These are phyloP conservation scores for Remersonia thermophila DNA, from an alignment of 2,329 filamentous ascomycete genomes.

Conservation along the genomic window DNA sequence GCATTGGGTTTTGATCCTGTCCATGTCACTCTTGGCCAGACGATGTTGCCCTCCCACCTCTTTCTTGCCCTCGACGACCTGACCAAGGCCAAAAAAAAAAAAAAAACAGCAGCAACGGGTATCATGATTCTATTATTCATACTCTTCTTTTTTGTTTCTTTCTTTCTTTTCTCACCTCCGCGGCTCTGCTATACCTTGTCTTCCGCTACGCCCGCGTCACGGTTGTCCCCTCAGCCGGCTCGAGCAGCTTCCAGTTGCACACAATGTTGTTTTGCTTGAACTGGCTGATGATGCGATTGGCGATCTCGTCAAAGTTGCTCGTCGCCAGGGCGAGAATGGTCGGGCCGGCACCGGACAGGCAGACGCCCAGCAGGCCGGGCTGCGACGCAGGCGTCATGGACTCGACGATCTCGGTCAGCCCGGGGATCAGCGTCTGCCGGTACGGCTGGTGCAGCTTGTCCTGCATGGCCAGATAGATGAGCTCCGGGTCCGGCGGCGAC, in stretches of 20 bases:
- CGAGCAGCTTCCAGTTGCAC: conserved; percentile 77
- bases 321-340: conserved; percentile 91
- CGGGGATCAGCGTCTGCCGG: conserved; percentile 80
- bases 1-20: no score
- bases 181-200: no score
- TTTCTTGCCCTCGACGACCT: background rate
- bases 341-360: conserved; percentile 85
- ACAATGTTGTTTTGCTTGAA: conserved; percentile 63
- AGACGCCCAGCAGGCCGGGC: conserved; percentile 82
- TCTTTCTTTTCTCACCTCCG: background rate
- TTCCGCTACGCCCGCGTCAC: conserved; percentile 7
- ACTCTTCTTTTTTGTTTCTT: no score
- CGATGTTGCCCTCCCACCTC: no score
- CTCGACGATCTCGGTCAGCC: conserved; percentile 78
- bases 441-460: conserved; percentile 98
- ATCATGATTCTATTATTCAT: conserved; percentile 12
- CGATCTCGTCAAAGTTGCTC: conserved; percentile 77
- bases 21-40: no score
- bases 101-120: conserved; percentile 4
- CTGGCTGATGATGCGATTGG: conserved; percentile 59
- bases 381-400: conserved; percentile 82
- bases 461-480: conserved; percentile 97
- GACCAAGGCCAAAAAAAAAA: background rate
- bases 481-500: conserved; percentile 79
- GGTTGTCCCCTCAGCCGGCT: conserved; percentile 61